Base-by-base conservation (phyloP, 2,329 filamentous ascomycete species). In the Diaporthe eres region DNA sequence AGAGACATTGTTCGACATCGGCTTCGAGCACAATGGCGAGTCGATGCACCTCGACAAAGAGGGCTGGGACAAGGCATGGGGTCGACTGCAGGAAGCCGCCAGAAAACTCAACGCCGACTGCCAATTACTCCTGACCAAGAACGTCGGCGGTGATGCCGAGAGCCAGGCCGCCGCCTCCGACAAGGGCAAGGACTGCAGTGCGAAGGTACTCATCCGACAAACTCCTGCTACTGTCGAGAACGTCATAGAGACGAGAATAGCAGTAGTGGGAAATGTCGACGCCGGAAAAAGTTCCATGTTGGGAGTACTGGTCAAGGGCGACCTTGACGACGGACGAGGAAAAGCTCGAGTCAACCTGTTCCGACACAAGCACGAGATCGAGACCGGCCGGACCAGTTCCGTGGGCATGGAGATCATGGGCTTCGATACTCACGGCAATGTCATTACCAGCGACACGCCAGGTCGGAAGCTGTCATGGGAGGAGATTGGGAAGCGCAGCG, bases 341-440 rank as follows among this genome's bases (percentile, higher is more conserved):
- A 96, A 94, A 84, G 96, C 97, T 61, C 93, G 97, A 77, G 94
- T 99, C 71, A 98, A 98, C 79, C 91, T 99, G 17, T 99, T 99
- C 86, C 92, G 97, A 22, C 97, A 99, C 85, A 98, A 99, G 85
- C 97, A 99, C 82, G 97, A 99, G 85, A 94, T 98, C 55, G 97
- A 99, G 85, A 97, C 94, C 63, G 97, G 97, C 1, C 91, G 97
- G 78, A 99, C 97, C 13, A 98, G 95, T 82, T 98, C 96, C 0
- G 97, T 99, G 0, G 96, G 97, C 57, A 97, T 98, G 96, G 97
- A 99, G 84, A 98, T 98, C 77, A 95, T 98, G 93, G 97, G 97
- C 2, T 99, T 98, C 80, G 95, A 98, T 84, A 95, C 94, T 70
- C 90, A 90, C 74, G 96, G 97, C 39, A 91, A 96, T 37, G 93